These are phyloP conservation scores for Trichoderma citrinoviride DNA, from an alignment of 2,329 filamentous ascomycete genomes.

Conservation along the genomic window DNA sequence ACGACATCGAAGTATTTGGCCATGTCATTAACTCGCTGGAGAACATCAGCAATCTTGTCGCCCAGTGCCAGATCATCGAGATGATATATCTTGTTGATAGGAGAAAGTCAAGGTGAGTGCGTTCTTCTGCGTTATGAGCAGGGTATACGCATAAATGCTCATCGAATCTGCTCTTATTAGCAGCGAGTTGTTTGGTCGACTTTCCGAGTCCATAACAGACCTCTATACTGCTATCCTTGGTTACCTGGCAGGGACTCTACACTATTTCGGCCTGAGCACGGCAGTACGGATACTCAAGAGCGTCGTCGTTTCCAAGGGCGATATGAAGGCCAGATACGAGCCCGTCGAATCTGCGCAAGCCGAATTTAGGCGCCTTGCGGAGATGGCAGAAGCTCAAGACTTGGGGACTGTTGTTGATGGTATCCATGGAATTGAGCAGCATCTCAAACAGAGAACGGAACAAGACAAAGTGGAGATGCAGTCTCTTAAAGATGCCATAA, in stretches of 20 bases:
- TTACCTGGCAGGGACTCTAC: neutral
- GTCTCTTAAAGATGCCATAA: neutral
- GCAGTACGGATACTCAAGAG: neutral
- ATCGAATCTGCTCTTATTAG: neutral
- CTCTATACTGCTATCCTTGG: constrained; percentile 5
- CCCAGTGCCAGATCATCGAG: constrained; percentile 5
- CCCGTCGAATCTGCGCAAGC: neutral
- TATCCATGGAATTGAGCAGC: neutral
- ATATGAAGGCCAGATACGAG: neutral
- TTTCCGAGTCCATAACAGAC: neutral
- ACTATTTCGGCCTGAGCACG: neutral
- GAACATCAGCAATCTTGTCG: constrained; percentile 8
- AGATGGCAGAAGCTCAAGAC: neutral
- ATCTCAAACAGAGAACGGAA: neutral
- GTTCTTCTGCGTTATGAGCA: neutral
- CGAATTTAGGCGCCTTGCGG: neutral
- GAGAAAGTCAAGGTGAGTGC: constrained; percentile 1
- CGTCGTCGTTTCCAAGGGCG: neutral
- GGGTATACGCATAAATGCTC: neutral
- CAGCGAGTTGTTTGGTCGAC: neutral
- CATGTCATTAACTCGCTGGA: constrained; percentile 6
- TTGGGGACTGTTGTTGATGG: neutral
- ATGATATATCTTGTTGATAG: neutral
- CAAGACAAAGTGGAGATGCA: neutral
- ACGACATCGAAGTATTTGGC: constrained; percentile 3